These are phyloP conservation scores for Microsporum ferrugineum DNA, from an alignment of 2,329 filamentous ascomycete genomes.

Conservation along the genomic window DNA sequence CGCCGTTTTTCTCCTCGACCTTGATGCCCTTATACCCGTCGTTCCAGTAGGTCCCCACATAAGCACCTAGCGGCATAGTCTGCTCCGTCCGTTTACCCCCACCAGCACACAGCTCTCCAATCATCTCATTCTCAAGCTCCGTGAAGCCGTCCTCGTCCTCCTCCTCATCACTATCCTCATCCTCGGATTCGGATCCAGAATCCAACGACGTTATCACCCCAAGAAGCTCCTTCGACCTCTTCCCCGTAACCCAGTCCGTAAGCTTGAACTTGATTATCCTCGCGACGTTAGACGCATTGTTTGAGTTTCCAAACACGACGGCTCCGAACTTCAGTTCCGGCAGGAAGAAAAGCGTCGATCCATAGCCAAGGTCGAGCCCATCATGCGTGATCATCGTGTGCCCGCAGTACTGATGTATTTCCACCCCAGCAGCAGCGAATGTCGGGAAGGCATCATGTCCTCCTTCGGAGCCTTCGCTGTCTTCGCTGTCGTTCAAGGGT, in stretches of 20 bases:
- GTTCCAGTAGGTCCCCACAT: neutral
- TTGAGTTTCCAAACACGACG: neutral
- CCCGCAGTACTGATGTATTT: slow-evolving; percentile 6
- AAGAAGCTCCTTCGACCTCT: slow-evolving; percentile 3
- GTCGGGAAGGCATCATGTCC: slow-evolving; percentile 15
- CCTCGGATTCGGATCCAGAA: neutral
- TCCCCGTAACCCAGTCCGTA: slow-evolving; percentile 18
- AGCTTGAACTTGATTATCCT: slow-evolving; percentile 7
- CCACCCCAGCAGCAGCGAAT: slow-evolving; percentile 4
- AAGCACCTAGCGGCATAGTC: neutral
- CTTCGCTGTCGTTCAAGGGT: neutral
- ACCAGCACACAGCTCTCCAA: neutral
- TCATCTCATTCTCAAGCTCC: neutral
- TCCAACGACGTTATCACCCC: neutral
- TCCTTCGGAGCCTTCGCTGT: slow-evolving; percentile 6
- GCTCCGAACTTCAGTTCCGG: neutral
- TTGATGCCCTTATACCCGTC: slow-evolving; percentile 18
- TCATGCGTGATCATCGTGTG: slow-evolving; percentile 9
- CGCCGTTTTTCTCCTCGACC: slow-evolving; percentile 18
- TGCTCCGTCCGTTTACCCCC: neutral
- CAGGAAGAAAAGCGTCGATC: neutral
- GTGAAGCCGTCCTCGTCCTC: neutral
- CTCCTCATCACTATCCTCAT: neutral
- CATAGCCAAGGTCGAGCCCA: neutral
- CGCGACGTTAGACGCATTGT: neutral